phyloP scores from a whole-genome alignment of 169 alveolate genomes.

The Plasmodium blacklocki region DNA sequence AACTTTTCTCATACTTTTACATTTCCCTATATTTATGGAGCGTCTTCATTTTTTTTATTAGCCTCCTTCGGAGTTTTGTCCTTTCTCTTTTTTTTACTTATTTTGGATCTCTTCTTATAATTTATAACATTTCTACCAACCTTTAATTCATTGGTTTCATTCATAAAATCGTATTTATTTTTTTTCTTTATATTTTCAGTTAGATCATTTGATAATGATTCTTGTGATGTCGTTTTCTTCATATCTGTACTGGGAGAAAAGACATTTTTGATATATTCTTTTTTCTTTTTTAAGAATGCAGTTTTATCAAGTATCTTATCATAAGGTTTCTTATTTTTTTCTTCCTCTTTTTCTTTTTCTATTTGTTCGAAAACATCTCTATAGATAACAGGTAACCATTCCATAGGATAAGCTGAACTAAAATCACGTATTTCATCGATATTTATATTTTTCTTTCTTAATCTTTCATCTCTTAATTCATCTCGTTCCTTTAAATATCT shows the following conservation, averaged over 20 bases:
- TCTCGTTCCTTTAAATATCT: constrained; percentile 75
- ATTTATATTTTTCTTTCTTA: constrained; percentile 79
- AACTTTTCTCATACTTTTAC: no score
- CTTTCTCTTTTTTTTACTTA: constrained; percentile 28
- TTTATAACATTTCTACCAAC: constrained; percentile 40
- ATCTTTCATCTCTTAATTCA: constrained; percentile 77
- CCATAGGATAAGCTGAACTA: constrained; percentile 82
- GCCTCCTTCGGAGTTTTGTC: neutral
- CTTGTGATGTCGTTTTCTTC: neutral
- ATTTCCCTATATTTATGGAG: no score
- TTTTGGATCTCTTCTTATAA: constrained; percentile 37
- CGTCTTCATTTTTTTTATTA: neutral
- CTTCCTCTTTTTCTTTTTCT: constrained; percentile 21
- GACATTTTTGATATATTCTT: constrained; percentile 33
- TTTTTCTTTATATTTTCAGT: neutral
- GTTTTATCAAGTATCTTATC: neutral
- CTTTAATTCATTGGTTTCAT: constrained; percentile 34
- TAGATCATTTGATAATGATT: neutral
- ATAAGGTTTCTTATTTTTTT: constrained; percentile 15
- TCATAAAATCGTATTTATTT: neutral
- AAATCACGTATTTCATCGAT: constrained; percentile 85
- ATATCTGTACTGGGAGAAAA: constrained; percentile 7
- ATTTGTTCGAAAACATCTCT: constrained; percentile 79
- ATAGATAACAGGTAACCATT: constrained; percentile 86
- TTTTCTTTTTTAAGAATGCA: constrained; percentile 14